These are phyloP conservation scores for Austroboletus eburneus DNA, from an alignment of 768 basidiomycete genomes.

Conservation along the genomic window DNA sequence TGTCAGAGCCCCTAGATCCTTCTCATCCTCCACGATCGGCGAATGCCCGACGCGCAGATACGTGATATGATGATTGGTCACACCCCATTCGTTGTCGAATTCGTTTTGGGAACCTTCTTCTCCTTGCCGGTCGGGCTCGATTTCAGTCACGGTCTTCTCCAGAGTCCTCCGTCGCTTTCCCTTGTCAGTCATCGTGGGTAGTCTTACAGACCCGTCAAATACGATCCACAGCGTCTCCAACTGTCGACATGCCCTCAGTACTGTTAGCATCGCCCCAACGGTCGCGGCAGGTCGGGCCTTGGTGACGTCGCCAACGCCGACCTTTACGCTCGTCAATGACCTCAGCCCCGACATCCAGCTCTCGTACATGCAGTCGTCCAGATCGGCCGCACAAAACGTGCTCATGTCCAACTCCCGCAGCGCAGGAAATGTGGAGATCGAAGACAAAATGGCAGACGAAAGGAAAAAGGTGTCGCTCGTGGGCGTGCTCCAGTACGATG, in stretches of 20 bases:
- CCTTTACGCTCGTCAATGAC: conserved; percentile 13
- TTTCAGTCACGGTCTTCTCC: not conserved
- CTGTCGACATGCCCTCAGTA: conserved; percentile 16
- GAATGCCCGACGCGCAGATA: conserved; percentile 22
- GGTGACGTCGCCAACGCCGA: conserved; percentile 18
- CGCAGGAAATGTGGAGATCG: conserved; percentile 13
- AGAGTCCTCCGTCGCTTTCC: not conserved
- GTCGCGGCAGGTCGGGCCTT: conserved; percentile 17
- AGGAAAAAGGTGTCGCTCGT: conserved; percentile 22
- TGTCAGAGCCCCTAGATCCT: conserved; percentile 6
- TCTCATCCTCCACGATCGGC: conserved; percentile 14
- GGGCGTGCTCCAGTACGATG: conserved; percentile 25
- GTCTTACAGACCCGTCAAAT: conserved; percentile 18
- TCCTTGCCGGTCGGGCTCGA: not conserved
- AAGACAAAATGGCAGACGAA: conserved; percentile 9
- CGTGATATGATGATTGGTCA: conserved; percentile 15
- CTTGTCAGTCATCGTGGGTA: not conserved
- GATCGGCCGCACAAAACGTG: conserved; percentile 12
- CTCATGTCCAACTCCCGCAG: conserved; percentile 20
- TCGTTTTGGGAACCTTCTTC: not conserved
- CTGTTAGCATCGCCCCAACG: conserved; percentile 15
- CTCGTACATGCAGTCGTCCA: conserved; percentile 19
- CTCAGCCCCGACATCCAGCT: conserved; percentile 12
- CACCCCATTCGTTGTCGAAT: conserved; percentile 11
- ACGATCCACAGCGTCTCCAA: conserved; percentile 18